phyloP scores from a whole-genome alignment of 2,329 filamentous ascomycete species.

The Amylocarpus encephaloides region DNA sequence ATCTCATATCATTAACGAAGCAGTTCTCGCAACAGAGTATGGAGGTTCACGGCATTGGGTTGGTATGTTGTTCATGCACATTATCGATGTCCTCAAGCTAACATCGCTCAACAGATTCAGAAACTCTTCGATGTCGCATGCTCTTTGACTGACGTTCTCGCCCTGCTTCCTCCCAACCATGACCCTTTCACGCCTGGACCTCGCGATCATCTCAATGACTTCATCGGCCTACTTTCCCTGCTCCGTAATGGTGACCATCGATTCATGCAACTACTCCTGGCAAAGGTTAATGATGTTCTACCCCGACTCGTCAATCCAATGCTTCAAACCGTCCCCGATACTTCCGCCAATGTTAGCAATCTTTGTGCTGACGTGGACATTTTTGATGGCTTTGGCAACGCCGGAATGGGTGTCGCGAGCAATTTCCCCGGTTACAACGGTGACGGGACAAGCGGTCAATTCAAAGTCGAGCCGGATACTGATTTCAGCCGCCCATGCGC shows the following conservation, averaged over 20 bases:
- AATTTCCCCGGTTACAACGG: constrained; percentile 25
- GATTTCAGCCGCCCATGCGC: constrained; percentile 18
- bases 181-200: constrained; percentile 61
- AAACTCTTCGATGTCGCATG: constrained; percentile 74
- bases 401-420: constrained; percentile 44
- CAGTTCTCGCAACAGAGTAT: constrained; percentile 67
- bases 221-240: constrained; percentile 60
- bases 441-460: constrained; percentile 25
- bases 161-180: constrained; percentile 53
- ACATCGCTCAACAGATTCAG: constrained; percentile 49
- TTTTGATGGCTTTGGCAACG: constrained; percentile 60
- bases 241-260: constrained; percentile 71
- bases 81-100: background rate
- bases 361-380: constrained; percentile 45
- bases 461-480: constrained; percentile 26
- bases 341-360: constrained; percentile 32
- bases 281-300: constrained; percentile 67
- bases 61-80: constrained; percentile 46
- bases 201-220: constrained; percentile 65
- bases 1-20: constrained; percentile 59
- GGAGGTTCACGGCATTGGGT: constrained; percentile 66
- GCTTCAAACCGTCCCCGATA: constrained; percentile 53
- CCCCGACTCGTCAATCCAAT: constrained; percentile 56
- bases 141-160: constrained; percentile 66
- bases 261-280: constrained; percentile 69